Percentiles rank a stretch among this genome's conserved stretches.
Conservation (phyloP, 805 yeast species). For the Dipodascopsis uninucleata region DNA sequence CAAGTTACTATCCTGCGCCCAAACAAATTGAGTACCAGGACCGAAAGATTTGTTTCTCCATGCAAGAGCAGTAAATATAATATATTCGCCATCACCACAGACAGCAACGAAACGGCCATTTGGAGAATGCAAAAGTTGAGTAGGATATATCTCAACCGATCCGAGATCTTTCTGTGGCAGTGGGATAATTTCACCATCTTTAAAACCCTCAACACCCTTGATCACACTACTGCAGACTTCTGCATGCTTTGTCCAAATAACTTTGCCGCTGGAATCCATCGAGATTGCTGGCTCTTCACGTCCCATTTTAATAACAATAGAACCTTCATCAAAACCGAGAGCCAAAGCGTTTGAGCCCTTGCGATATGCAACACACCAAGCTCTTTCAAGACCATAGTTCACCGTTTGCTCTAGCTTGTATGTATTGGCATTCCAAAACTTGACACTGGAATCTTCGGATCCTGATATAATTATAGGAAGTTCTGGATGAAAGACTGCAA, state of each 20-base stretch:
- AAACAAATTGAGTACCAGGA: conserved; percentile 81
- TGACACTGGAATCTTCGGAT: conserved; percentile 91
- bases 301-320: conserved; percentile 82
- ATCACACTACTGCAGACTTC: conserved; percentile 84
- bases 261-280: conserved; percentile 88
- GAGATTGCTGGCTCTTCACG: conserved; percentile 91
- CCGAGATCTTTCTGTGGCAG: conserved; percentile 88
- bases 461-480: conserved; percentile 93
- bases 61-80: conserved; percentile 92
- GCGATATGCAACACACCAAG: conserved; percentile 87
- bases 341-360: conserved; percentile 76
- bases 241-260: conserved; percentile 85
- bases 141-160: conserved; percentile 89
- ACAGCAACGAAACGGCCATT: conserved; percentile 97
- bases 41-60: conserved; percentile 98
- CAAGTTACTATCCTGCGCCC: conserved; percentile 88
- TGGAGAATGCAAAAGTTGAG: conserved; percentile 83
- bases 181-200: conserved; percentile 77
- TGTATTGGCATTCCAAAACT: conserved; percentile 92
- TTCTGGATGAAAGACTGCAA: conserved; percentile 97
- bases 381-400: conserved; percentile 88
- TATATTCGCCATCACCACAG: conserved; percentile 96
- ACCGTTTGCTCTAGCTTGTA: conserved; percentile 89
- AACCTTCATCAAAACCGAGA: conserved; percentile 93
- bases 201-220: conserved; percentile 48